Evolutionary conservation across 495 filamentous ascomycete species (phyloP).

Genomic region (Diplogelasinospora grovesii): DNA sequence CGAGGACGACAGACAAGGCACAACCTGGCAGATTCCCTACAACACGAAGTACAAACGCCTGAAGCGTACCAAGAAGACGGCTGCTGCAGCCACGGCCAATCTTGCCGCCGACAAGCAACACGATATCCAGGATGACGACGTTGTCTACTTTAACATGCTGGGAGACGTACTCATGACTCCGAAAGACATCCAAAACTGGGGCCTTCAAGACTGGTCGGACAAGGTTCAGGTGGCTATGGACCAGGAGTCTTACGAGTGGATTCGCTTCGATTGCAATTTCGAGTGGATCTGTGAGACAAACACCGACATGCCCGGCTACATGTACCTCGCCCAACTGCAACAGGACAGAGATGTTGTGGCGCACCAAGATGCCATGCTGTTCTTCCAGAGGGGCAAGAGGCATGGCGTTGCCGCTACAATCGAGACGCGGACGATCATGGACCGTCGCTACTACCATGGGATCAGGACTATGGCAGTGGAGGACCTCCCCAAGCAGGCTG

Average conservation of each 20-base stretch:
- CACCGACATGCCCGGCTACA: constrained; percentile 80
- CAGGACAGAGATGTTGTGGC: constrained; percentile 96
- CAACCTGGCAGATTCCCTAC: constrained; percentile 83
- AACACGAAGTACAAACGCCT: constrained; percentile 99
- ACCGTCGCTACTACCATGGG: constrained; percentile 86
- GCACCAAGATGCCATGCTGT: constrained; percentile 68
- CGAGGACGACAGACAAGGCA: constrained; percentile 60
- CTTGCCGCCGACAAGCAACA: constrained; percentile 54
- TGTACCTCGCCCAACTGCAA: constrained; percentile 95
- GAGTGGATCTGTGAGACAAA: constrained; percentile 84
- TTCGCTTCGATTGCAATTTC: constrained; percentile 94
- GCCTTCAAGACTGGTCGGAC: constrained; percentile 75
- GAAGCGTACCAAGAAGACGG: constrained; percentile 83
- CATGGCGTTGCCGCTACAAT: constrained; percentile 79
- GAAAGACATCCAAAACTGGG: constrained; percentile 80
- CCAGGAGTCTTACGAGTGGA: constrained; percentile 96
- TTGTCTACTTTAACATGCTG: constrained; percentile 94
- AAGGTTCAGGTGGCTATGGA: constrained; percentile 87
- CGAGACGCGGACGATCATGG: constrained; percentile 80
- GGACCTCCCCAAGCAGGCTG: constrained; percentile 64
- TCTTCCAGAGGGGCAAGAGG: constrained; percentile 31
- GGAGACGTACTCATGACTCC: constrained; percentile 82
- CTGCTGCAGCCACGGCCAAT: constrained; percentile 58
- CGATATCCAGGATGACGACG: constrained; percentile 74
- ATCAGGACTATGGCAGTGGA: constrained; percentile 77